Evolutionary conservation across 495 filamentous ascomycete genomes (phyloP).

Genomic region (Neurospora terricola): DNA sequence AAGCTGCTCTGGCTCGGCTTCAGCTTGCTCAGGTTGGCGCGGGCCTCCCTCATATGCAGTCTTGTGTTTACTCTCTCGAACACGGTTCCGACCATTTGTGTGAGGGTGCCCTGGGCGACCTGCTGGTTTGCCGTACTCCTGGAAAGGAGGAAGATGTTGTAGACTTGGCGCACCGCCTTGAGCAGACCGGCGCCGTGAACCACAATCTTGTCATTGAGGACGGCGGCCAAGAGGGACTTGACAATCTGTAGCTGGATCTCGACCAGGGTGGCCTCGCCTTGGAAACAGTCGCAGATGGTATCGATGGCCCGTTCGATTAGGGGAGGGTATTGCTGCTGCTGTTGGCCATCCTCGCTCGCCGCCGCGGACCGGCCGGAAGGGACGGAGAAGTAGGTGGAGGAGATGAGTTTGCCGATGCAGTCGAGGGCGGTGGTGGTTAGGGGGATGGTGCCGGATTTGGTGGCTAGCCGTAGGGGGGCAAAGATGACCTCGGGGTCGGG

Average conservation of each 20-base stretch:
- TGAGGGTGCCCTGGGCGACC: conserved; percentile 90
- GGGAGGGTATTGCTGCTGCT: conserved; percentile 27
- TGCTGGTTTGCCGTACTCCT: conserved; percentile 88
- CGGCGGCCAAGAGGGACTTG: conserved; percentile 88
- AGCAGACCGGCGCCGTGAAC: conserved; percentile 94
- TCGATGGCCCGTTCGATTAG: conserved; percentile 97
- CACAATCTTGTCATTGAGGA: conserved; percentile 95
- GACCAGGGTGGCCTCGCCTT: conserved; percentile 81
- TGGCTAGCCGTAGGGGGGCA: conserved; percentile 78
- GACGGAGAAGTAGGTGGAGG: conserved; percentile 92
- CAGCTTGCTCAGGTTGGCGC: conserved; percentile 40
- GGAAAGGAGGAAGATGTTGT: conserved; percentile 95
- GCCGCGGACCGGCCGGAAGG: conserved; percentile 35
- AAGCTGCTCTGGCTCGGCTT: conserved; percentile 37
- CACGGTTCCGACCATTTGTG: conserved; percentile 97
- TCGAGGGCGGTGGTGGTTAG: conserved; percentile 86
- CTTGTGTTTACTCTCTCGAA: conserved; percentile 90
- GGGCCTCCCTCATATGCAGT: conserved; percentile 74
- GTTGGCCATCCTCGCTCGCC: conserved; percentile 35
- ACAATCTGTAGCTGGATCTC: conserved; percentile 97
- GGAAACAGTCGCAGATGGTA: conserved; percentile 98
- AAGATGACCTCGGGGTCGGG: conserved; percentile 87
- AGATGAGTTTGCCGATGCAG: conserved; percentile 97
- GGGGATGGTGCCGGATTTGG: conserved; percentile 70
- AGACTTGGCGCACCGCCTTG: conserved; percentile 96